A percentile compares a stretch with the other conserved stretches of the same genome.
These are phyloP conservation scores for Thalassiosira sp. DNA, from an alignment of 352 stramenopile species.

Conservation along the genomic window DNA sequence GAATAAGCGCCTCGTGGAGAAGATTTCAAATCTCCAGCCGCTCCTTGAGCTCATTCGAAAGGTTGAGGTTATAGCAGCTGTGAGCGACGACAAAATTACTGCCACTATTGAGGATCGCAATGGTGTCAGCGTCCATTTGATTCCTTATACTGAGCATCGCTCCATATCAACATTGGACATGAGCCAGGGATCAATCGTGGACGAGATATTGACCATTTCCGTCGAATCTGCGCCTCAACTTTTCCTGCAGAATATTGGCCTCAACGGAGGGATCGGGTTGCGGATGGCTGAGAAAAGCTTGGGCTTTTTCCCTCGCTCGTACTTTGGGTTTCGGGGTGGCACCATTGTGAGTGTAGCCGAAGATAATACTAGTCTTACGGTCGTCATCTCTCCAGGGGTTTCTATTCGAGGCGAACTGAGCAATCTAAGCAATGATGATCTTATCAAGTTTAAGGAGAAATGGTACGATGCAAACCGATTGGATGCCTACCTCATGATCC, in stretches of 20 bases:
- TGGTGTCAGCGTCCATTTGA: neutral
- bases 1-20: neutral
- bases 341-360: neutral
- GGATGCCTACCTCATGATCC: neutral
- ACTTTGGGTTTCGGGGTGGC: neutral
- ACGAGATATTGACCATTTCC: conserved; percentile 1
- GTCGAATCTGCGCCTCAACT: neutral
- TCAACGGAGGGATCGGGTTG: neutral
- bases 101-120: neutral
- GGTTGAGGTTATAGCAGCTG: neutral
- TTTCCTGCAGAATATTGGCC: conserved; percentile 1
- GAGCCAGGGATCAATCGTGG: neutral
- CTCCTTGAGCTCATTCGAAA: conserved; percentile 6
- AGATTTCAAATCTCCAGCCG: conserved; percentile 3
- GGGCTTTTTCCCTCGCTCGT: neutral
- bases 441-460: neutral
- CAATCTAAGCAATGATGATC: conserved; percentile 4
- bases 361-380: conserved; percentile 3
- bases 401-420: conserved; percentile 5
- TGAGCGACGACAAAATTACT: neutral
- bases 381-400: neutral
- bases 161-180: neutral
- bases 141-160: neutral
- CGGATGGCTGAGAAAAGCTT: neutral
- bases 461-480: neutral